Evolutionary conservation across 257 asterid species (phyloP).

Genomic region (Voacanga thouarsii): DNA sequence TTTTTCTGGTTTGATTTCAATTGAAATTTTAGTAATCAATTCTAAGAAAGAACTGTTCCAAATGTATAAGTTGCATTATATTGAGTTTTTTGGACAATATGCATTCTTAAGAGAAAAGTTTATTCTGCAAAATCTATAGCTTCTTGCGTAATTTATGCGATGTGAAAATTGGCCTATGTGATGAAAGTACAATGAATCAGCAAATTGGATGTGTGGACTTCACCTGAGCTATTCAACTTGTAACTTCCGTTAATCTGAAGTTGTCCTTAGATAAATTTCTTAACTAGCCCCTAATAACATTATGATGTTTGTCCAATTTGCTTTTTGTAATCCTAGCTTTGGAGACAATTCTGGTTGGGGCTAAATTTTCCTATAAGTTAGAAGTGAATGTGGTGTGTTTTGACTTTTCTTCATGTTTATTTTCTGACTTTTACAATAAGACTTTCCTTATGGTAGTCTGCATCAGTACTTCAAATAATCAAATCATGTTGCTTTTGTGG

Average conservation of each 20-base stretch:
- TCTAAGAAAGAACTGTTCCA: not conserved
- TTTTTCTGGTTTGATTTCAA: not conserved
- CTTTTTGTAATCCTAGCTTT: not conserved
- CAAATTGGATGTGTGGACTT: not conserved
- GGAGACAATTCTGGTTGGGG: not conserved
- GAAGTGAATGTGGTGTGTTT: not conserved
- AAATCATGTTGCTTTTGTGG: not conserved
- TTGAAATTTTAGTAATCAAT: not conserved
- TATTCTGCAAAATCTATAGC: not conserved
- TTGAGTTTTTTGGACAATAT: not conserved
- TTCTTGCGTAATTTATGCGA: not conserved
- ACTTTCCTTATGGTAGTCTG: not conserved
- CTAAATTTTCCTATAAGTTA: constrained; percentile 4
- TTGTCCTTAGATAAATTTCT: not conserved
- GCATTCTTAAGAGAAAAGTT: not conserved
- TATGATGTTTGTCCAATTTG: not conserved
- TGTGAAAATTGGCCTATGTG: not conserved
- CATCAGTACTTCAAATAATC: not conserved
- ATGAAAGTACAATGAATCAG: not conserved
- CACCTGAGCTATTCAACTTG: not conserved
- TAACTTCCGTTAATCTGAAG: not conserved
- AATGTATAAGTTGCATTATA: not conserved
- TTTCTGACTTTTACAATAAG: not conserved
- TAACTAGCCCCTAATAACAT: not conserved
- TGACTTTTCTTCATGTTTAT: not conserved